Evolutionary conservation across 2,329 filamentous ascomycete species (phyloP).

Genomic region (Neopestalotiopsis rosae): DNA sequence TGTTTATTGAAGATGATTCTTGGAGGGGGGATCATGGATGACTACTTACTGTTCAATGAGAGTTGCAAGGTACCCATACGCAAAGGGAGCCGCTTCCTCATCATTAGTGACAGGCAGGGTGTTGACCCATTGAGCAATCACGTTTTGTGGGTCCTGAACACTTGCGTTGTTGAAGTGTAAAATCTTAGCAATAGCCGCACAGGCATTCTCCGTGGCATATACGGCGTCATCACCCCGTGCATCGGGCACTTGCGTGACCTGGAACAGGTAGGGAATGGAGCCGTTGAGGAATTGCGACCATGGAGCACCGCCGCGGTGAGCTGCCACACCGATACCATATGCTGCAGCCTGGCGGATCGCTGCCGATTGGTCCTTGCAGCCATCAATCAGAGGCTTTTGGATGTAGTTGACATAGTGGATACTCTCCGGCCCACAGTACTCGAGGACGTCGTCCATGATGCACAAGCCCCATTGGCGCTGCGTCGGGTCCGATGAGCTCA

Average conservation of each 20-base stretch:
- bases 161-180: conserved; percentile 85
- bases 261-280: conserved; percentile 82
- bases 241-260: conserved; percentile 80
- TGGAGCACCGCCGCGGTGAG: conserved; percentile 84
- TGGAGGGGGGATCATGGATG: not conserved
- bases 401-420: conserved; percentile 88
- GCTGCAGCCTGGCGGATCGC: conserved; percentile 95
- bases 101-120: conserved; percentile 93
- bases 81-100: conserved; percentile 95
- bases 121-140: conserved; percentile 86
- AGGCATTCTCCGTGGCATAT: conserved; percentile 91
- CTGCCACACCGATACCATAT: conserved; percentile 90
- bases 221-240: conserved; percentile 91
- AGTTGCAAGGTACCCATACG: conserved; percentile 89
- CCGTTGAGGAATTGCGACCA: conserved; percentile 89
- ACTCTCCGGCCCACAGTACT: conserved; percentile 91
- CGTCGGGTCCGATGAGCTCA: conserved; percentile 80
- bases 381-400: conserved; percentile 82
- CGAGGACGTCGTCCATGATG: conserved; percentile 97
- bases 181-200: conserved; percentile 95
- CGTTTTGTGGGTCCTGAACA: conserved; percentile 75
- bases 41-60: conserved; percentile 89
- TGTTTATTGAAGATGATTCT: not conserved
- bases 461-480: conserved; percentile 99
- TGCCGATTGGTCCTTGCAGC: conserved; percentile 83